phyloP scores from a whole-genome alignment of 2,329 filamentous ascomycete genomes.

The Ophiostoma himal-ulmi region DNA sequence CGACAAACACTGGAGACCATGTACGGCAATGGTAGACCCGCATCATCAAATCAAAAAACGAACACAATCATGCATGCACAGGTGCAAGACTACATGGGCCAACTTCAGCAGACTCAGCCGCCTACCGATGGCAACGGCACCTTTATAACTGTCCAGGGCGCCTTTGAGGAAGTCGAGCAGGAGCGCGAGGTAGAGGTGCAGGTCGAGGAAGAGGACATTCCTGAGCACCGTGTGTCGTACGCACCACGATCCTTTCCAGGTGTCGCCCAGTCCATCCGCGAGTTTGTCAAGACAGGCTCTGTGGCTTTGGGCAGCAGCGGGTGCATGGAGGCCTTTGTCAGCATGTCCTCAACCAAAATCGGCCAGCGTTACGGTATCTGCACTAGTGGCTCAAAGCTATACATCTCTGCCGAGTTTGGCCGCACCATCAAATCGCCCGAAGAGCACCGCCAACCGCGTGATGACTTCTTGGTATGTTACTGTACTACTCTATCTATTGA shows the following conservation, averaged over 20 bases:
- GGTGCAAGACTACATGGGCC: neutral
- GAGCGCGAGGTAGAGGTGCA: slow-evolving; percentile 56
- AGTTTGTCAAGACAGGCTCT: slow-evolving; percentile 20
- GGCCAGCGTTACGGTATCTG: slow-evolving; percentile 16
- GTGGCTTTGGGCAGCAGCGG: neutral
- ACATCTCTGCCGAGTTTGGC: slow-evolving; percentile 43
- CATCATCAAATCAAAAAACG: too few species aligned
- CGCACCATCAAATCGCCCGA: slow-evolving; percentile 38
- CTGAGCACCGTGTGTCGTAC: neutral
- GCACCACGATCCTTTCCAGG: slow-evolving; percentile 17
- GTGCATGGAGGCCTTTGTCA: slow-evolving; percentile 14
- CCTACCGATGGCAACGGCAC: neutral
- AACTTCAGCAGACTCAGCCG: neutral
- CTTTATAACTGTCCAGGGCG: slow-evolving; percentile 28
- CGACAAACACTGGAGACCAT: slow-evolving; percentile 52
- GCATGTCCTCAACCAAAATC: slow-evolving; percentile 15
- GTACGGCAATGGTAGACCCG: slow-evolving; percentile 37
- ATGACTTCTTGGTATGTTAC: slow-evolving; percentile 32
- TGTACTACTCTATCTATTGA: slow-evolving; percentile 24
- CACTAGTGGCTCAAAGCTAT: slow-evolving; percentile 29
- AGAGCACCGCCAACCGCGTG: slow-evolving; percentile 27
- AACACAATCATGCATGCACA: neutral
- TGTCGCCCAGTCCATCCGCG: slow-evolving; percentile 8
- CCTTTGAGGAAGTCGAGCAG: slow-evolving; percentile 55
- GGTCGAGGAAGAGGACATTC: slow-evolving; percentile 47